A percentile compares a stretch with the other conserved stretches of the same genome.
phyloP scores from a whole-genome alignment of 192 early-diverging fungal species.

The Glomus cerebriforme region DNA sequence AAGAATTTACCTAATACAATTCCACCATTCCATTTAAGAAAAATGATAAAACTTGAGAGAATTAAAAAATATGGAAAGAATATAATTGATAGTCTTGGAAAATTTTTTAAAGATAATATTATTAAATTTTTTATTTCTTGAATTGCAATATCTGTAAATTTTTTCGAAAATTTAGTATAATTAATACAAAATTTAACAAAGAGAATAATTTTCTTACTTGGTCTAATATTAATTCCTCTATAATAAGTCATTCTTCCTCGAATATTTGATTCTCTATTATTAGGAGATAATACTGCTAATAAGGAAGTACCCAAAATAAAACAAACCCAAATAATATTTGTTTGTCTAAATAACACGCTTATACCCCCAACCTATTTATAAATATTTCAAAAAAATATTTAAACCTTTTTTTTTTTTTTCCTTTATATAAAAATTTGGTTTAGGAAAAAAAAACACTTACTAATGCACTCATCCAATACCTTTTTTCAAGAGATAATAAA shows the following conservation, averaged over 20 bases:
- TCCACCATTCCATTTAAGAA: conserved; percentile 77
- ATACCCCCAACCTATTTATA: neutral
- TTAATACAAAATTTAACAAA: neutral
- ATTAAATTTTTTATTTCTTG: conserved; percentile 34
- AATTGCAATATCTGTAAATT: conserved; percentile 6
- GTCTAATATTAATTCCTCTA: neutral
- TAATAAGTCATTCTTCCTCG: neutral
- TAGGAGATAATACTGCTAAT: neutral
- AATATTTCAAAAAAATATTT: neutral
- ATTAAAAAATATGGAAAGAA: conserved; percentile 58
- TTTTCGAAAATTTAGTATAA: neutral
- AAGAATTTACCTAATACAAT: conserved; percentile 72
- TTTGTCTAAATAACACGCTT: conserved; percentile 79
- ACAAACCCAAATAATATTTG: conserved; percentile 87
- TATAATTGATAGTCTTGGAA: conserved; percentile 15
- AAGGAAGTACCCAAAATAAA: conserved; percentile 59
- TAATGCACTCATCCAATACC: conserved; percentile 55
- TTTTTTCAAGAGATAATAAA: conserved; percentile 48
- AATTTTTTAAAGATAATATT: conserved; percentile 25
- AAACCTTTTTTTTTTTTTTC: too few species aligned
- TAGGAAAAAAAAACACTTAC: conserved; percentile 36
- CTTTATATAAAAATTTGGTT: neutral
- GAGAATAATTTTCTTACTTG: neutral
- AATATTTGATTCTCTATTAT: neutral
- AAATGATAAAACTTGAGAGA: conserved; percentile 57